Evolutionary conservation across 768 basidiomycete species (phyloP), one percentile per base, ranked within the genome.

Genomic region (Nidularia sp.): DNA sequence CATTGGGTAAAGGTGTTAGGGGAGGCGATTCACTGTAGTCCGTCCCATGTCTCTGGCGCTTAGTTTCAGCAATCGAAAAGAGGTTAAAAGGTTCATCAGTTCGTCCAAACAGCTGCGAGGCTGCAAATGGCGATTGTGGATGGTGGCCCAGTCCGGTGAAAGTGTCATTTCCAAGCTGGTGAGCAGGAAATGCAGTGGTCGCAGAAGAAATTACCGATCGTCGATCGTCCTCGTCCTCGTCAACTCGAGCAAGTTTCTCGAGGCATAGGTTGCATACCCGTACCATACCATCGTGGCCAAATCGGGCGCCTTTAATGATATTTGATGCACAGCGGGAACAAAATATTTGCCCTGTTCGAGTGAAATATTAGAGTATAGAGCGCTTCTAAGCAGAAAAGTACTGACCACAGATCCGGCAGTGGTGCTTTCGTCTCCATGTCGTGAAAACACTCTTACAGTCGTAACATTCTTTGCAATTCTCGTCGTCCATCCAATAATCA

Each of bases 401-500:
- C 79, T 51, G 62, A 88, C 93, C 93, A 63, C 97, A 98, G 67
- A 98, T 93, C 9, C 97, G 84, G 70, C 97, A 99, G 65, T 99
- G 97, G 61, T 99, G 97, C 67, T 95, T 97, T 56, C 97, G 75
- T 49, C 95, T 73, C 92, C 93, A 98, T 2, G 94, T 82, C 0
- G 93, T 92, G 70, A 99, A 99, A 47, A 90, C 77, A 57, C 90
- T 91, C 67, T 93, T 92, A 73, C 94, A 97, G 67, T 95, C 94
- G 64, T 93, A 96, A 62, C 94, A 96, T 61, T 97, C 93, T 64
- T 89, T 97, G 61, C 91, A 92, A 51, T 90, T 88, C 62, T 93
- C 93, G 62, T 98, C 95, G 55, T 93, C 91, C 94, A 98, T 98
- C 97, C 97, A 99, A 64, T 98, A 98, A 62, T 97, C 92, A 56